Conservation (phyloP, 345 rosid species). For the Populus euphratica region DNA sequence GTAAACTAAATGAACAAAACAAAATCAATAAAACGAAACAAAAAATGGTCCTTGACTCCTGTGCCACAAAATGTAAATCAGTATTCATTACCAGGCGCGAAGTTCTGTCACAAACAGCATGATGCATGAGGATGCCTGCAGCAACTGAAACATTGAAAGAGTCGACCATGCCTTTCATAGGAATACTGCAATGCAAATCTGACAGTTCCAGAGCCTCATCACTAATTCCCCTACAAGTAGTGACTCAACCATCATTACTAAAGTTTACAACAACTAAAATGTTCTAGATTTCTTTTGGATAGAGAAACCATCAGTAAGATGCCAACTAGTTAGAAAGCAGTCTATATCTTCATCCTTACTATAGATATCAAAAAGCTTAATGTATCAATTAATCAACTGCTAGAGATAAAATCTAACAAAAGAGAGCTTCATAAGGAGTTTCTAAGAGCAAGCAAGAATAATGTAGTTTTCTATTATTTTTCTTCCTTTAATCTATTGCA, state of each 20-base stretch:
- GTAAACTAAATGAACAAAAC: not conserved
- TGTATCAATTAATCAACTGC: too few species aligned
- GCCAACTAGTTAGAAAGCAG: too few species aligned
- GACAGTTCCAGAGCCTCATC: constrained; percentile 72
- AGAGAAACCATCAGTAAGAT: too few species aligned
- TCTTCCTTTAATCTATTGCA: too few species aligned
- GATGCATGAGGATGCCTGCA: constrained; percentile 91
- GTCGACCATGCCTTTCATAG: constrained; percentile 98
- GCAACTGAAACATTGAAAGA: constrained; percentile 97
- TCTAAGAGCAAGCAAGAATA: too few species aligned
- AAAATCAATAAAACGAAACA: not conserved
- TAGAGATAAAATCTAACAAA: too few species aligned
- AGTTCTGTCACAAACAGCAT: constrained; percentile 77
- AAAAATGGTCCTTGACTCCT: not conserved
- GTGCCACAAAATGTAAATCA: not conserved
- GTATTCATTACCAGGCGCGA: constrained; percentile 57
- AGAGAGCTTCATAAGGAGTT: too few species aligned
- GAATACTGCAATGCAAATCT: constrained; percentile 80
- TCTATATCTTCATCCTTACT: too few species aligned
- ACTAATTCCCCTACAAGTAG: constrained; percentile 72
- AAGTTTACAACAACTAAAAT: not conserved
- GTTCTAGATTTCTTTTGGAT: too few species aligned
- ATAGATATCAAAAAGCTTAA: too few species aligned
- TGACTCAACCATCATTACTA: not conserved
- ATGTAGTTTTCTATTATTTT: too few species aligned